Evolutionary conservation across 352 stramenopile genomes (phyloP).

Genomic region (Pythium aquatile): DNA sequence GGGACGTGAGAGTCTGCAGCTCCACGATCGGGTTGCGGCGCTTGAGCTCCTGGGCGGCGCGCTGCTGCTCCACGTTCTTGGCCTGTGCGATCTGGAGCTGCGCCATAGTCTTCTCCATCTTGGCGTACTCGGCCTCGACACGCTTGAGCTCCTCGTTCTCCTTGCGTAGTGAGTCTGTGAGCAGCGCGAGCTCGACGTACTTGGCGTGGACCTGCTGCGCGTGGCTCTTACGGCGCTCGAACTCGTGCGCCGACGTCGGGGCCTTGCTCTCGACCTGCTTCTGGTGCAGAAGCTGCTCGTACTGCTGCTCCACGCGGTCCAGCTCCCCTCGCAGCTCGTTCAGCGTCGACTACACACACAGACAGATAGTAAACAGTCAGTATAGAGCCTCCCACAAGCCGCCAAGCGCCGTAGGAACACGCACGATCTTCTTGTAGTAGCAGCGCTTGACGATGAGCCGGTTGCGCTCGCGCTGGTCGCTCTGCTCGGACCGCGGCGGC

Average conservation of each 20-base stretch:
- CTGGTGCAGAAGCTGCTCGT: conserved; percentile 39
- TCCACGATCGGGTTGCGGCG: conserved; percentile 41
- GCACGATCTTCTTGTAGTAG: conserved; percentile 83
- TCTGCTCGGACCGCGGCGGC: conserved; percentile 21
- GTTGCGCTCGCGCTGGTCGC: conserved; percentile 27
- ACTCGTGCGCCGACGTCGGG: conserved; percentile 20
- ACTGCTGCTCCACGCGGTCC: conserved; percentile 38
- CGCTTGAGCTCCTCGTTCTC: conserved; percentile 59
- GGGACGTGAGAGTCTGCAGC: conserved; percentile 39
- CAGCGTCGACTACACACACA: conserved; percentile 43
- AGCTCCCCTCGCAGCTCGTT: conserved; percentile 53
- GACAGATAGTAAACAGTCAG: neutral
- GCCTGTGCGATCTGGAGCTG: conserved; percentile 38
- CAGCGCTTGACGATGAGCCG: conserved; percentile 59
- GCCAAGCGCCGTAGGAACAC: too few relatives aligned
- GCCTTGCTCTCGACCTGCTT: conserved; percentile 23
- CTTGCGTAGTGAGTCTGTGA: conserved; percentile 43
- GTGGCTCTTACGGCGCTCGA: conserved; percentile 18
- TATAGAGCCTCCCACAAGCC: too few relatives aligned
- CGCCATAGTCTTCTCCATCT: conserved; percentile 51
- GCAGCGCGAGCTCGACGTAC: conserved; percentile 54
- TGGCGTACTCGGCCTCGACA: conserved; percentile 37
- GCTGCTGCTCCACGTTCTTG: conserved; percentile 32
- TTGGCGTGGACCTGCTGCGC: conserved; percentile 29
- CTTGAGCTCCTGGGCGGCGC: conserved; percentile 39